Evolutionary conservation across 2,329 filamentous ascomycete genomes (phyloP).

Genomic region (Alternaria incomplexa): DNA sequence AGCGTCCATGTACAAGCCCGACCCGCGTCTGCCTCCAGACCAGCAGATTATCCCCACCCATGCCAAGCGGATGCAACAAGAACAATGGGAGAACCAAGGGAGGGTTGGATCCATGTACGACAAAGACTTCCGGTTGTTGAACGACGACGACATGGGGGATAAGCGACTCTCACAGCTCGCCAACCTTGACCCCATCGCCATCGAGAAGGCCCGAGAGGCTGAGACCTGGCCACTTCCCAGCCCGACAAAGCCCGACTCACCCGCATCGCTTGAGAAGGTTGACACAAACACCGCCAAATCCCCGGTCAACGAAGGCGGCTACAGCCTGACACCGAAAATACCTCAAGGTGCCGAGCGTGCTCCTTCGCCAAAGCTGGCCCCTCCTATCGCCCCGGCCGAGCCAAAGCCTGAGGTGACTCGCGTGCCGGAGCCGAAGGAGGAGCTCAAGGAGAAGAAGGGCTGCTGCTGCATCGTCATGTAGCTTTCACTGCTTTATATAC

Average conservation of each 20-base stretch:
- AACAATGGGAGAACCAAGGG: constrained; percentile 93
- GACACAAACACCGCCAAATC: constrained; percentile 34
- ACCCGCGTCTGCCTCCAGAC: constrained; percentile 90
- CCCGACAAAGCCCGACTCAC: constrained; percentile 32
- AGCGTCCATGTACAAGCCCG: constrained; percentile 91
- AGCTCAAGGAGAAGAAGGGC: constrained; percentile 65
- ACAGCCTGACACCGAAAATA: constrained; percentile 57
- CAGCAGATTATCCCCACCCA: constrained; percentile 96
- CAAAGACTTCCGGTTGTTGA: constrained; percentile 83
- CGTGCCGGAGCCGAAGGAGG: constrained; percentile 62
- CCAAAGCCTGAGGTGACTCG: constrained; percentile 53
- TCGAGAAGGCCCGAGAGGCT: constrained; percentile 37
- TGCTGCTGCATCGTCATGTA: constrained; percentile 80
- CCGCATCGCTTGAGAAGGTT: constrained; percentile 25
- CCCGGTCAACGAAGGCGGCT: constrained; percentile 49
- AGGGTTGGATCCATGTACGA: constrained; percentile 86
- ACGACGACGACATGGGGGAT: constrained; percentile 60
- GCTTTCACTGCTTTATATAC: constrained; percentile 36
- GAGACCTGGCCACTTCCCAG: constrained; percentile 46
- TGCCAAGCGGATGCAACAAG: constrained; percentile 86
- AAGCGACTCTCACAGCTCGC: constrained; percentile 40
- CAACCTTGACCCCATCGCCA: constrained; percentile 30
- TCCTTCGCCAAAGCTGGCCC: constrained; percentile 33
- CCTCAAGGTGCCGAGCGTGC: constrained; percentile 36
- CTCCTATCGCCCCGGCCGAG: constrained; percentile 33